A percentile compares a stretch with the other conserved stretches of the same genome.
These are phyloP conservation scores for Arachnopeziza araneosa DNA, from an alignment of 2,329 filamentous ascomycete species.

Conservation along the genomic window DNA sequence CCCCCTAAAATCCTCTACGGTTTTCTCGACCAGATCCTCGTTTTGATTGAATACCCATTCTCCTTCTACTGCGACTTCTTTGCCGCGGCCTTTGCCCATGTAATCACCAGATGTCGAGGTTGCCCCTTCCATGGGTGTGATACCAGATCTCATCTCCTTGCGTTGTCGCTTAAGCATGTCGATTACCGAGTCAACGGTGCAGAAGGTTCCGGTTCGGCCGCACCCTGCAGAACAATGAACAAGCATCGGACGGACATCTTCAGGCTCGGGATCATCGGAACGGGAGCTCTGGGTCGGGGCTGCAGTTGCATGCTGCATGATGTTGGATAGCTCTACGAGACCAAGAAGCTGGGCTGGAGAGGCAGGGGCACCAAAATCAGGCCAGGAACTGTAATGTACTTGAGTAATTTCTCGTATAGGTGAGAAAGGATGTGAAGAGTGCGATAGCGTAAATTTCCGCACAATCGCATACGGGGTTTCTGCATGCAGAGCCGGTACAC, in stretches of 20 bases:
- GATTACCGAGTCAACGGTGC: slow-evolving; percentile 90
- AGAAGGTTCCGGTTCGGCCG: slow-evolving; percentile 92
- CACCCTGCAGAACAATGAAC: slow-evolving; percentile 97
- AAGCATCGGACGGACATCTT: slow-evolving; percentile 62
- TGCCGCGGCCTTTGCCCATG: slow-evolving; percentile 16
- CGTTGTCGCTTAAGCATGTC: slow-evolving; percentile 93
- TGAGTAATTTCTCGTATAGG: slow-evolving; percentile 91
- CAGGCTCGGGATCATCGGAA: slow-evolving; percentile 54
- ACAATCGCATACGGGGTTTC: slow-evolving; percentile 75
- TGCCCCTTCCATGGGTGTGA: slow-evolving; percentile 40
- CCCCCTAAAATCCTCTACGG: slow-evolving; percentile 82
- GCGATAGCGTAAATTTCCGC: slow-evolving; percentile 79
- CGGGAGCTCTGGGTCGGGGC: slow-evolving; percentile 28
- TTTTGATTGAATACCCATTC: slow-evolving; percentile 67
- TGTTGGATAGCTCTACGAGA: slow-evolving; percentile 81
- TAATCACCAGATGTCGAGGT: slow-evolving; percentile 19
- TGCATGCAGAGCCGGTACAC: slow-evolving; percentile 21
- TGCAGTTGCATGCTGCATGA: slow-evolving; percentile 53
- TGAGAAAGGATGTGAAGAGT: slow-evolving; percentile 71
- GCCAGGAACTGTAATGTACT: slow-evolving; percentile 93
- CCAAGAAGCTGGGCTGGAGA: slow-evolving; percentile 82
- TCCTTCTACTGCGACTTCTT: slow-evolving; percentile 32
- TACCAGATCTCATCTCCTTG: slow-evolving; percentile 30
- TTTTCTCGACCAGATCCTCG: slow-evolving; percentile 75
- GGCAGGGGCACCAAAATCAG: slow-evolving; percentile 89